Conservation (phyloP, 495 filamentous ascomycete species). For the Aspergillus affinis region DNA sequence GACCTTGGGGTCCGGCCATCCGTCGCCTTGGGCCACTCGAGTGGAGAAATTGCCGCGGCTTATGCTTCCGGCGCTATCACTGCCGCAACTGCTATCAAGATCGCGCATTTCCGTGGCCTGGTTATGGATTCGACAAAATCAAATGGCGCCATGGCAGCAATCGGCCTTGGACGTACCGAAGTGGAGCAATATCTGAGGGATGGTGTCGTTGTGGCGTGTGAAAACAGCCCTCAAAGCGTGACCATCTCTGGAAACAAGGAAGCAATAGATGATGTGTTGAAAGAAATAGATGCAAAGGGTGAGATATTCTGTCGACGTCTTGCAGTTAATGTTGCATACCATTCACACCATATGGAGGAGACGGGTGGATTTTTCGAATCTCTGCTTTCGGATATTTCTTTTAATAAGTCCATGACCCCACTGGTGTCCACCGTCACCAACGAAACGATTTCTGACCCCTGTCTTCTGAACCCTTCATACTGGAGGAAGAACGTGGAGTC, state of each 20-base stretch:
- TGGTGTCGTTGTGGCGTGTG: conserved; percentile 17
- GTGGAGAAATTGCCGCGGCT: conserved; percentile 25
- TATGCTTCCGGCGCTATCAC: conserved; percentile 20
- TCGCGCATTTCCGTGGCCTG: conserved; percentile 20
- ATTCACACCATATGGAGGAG: conserved; percentile 29
- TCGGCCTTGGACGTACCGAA: conserved; percentile 29
- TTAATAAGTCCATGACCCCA: conserved; percentile 9
- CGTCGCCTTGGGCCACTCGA: conserved; percentile 18
- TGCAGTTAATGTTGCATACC: conserved; percentile 43
- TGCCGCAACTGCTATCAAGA: conserved; percentile 5
- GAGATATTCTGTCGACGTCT: conserved; percentile 25
- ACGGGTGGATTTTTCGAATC: conserved; percentile 3
- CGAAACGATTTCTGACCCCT: conserved; percentile 9
- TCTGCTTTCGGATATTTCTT: conserved; percentile 8
- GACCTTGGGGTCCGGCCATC: conserved; percentile 11
- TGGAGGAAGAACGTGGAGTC: conserved; percentile 38
- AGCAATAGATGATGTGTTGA: conserved; percentile 32
- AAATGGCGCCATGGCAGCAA: conserved; percentile 33
- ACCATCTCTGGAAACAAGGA: conserved; percentile 30
- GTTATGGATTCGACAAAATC: neutral
- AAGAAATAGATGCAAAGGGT: conserved; percentile 25
- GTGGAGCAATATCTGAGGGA: conserved; percentile 13
- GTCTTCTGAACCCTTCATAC: conserved; percentile 32
- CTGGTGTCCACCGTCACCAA: conserved; percentile 36
- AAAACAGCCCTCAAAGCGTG: conserved; percentile 24